Conservation (phyloP, 169 alveolate genomes). For the Blepharisma undulans region DNA sequence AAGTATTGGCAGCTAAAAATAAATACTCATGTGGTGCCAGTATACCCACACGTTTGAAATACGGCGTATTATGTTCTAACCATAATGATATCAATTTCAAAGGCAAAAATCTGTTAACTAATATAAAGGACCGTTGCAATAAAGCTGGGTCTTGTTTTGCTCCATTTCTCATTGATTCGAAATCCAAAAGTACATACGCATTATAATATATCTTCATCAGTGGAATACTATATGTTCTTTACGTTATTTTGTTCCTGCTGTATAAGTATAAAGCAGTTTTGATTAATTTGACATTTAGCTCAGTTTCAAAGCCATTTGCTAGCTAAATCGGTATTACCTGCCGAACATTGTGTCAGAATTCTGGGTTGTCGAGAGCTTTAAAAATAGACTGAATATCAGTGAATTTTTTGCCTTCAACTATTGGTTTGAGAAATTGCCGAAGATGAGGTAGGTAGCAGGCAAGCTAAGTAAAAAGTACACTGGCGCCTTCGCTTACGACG, state of each 20-base stretch:
- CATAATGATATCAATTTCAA: background rate
- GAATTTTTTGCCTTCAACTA: background rate
- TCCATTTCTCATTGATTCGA: slow-evolving; percentile 22
- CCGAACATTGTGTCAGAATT: background rate
- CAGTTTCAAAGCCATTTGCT: slow-evolving; percentile 31
- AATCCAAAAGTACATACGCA: slow-evolving; percentile 28
- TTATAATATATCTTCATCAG: background rate
- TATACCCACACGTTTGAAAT: background rate
- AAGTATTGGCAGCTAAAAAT: slow-evolving; percentile 17
- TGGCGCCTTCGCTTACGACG: background rate
- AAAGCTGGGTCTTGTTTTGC: background rate
- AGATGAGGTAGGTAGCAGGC: background rate
- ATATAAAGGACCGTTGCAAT: background rate
- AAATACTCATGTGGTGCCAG: slow-evolving; percentile 32
- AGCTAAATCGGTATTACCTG: slow-evolving; percentile 13
- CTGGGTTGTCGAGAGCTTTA: background rate
- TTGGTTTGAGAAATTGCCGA: background rate
- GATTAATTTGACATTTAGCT: background rate
- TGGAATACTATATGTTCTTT: background rate
- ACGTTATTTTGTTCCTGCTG: slow-evolving; percentile 1
- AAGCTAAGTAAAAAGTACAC: slow-evolving; percentile 12
- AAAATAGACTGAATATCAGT: background rate
- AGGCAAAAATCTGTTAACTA: background rate
- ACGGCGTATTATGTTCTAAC: background rate
- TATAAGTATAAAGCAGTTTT: background rate